Evolutionary conservation across 2,329 filamentous ascomycete genomes (phyloP), one percentile per base, ranked within the genome.

Genomic region (Hymenoscyphus repandus): DNA sequence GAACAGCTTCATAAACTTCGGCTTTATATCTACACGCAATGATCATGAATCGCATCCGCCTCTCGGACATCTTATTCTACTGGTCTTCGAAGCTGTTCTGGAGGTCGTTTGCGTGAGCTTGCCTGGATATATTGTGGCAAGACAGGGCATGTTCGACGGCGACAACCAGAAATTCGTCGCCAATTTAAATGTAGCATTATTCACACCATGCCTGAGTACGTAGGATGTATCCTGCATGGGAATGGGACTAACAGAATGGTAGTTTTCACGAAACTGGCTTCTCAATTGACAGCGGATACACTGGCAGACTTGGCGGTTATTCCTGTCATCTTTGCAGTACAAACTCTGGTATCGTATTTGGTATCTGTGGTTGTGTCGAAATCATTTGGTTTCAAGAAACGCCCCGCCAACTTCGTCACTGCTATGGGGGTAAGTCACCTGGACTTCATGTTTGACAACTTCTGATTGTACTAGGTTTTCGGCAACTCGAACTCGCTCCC

Each of bases 401-500:
- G 92, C 55, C 88, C 90, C 38, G 81, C 85, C 58, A 99, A 99
- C 72, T 99, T 99, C 65, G 87, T 99, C 38, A 88, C 90, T 31
- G 93, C 93, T 47, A 99, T 99, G 93, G 91, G 88, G 44, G 83
- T 83, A 73, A 58, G 76, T 69, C 22, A 7, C 32, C 1, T 18
- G 42, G 36, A 12, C 12, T 12, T 30, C 1, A 7, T n/a, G 33
- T 39, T 12, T 9, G 13, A 12, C 34, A 43, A 15, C 50, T 49
- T 45, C 45, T 63, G 53, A 60, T 43, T 49, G 33, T 43, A 43
- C 18, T 55, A 83, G 80, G 81, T 97, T 44, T 99, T 99, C 68
- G 93, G 92, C 62, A 99, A 99, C 69, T 97, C 92, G 32, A 99
- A 99, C 71, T 97, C 93, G 15, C 79, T 99, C 17, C 93, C 93